Conservation (phyloP, 1,284 basidiomycete species). For the Bjerkandera adusta region DNA sequence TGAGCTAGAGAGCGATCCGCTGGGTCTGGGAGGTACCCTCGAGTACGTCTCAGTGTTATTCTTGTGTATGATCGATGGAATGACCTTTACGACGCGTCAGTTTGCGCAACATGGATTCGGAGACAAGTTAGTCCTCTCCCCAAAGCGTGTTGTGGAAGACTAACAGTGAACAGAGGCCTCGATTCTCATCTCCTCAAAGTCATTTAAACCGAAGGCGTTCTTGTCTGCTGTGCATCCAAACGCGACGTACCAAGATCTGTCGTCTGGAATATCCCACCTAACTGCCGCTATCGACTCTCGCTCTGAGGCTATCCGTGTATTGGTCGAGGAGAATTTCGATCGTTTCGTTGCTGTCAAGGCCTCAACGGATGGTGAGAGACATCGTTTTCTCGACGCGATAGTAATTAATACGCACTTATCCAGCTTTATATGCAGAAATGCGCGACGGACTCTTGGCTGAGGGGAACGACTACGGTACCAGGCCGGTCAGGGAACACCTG, state of each 20-base stretch:
- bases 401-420: slow-evolving; percentile 1
- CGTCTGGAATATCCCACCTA: slow-evolving; percentile 70
- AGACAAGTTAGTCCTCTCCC: slow-evolving; percentile 57
- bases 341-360: slow-evolving; percentile 97
- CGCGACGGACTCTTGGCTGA: slow-evolving; percentile 81
- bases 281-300: slow-evolving; percentile 81
- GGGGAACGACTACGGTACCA: slow-evolving; percentile 81
- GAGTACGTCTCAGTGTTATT: slow-evolving; percentile 48
- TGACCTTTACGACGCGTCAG: slow-evolving; percentile 33
- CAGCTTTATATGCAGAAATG: slow-evolving; percentile 93
- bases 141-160: not conserved
- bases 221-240: slow-evolving; percentile 92
- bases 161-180: slow-evolving; percentile 57
- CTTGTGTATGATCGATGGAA: slow-evolving; percentile 10
- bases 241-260: slow-evolving; percentile 91
- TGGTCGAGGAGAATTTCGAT: slow-evolving; percentile 99
- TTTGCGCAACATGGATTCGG: slow-evolving; percentile 65
- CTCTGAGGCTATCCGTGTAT: slow-evolving; percentile 88
- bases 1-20: slow-evolving; percentile 63
- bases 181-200: slow-evolving; percentile 85
- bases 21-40: slow-evolving; percentile 60
- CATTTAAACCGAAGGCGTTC: slow-evolving; percentile 95
- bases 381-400: not conserved
- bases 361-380: slow-evolving; percentile 87
- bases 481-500: slow-evolving; percentile 78